These are phyloP conservation scores for Jatropha podagrica DNA, from an alignment of 441 rosid species.

Conservation along the genomic window DNA sequence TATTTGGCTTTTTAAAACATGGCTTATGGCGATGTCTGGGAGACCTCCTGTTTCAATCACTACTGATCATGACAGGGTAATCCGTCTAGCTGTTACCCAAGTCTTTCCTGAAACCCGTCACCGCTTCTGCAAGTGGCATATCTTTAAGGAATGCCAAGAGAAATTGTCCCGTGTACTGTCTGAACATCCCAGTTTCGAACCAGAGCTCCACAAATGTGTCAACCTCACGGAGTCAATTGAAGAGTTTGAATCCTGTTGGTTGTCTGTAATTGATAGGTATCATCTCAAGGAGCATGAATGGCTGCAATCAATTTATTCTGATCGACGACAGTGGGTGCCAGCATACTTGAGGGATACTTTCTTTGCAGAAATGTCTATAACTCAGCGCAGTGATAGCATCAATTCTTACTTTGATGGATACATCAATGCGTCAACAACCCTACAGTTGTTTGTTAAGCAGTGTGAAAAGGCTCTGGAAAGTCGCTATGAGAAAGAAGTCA, in stretches of 20 bases:
- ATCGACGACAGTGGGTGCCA: slow-evolving; percentile 84
- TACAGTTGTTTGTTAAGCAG: slow-evolving; percentile 63
- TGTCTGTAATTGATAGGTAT: slow-evolving; percentile 65
- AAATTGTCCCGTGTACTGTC: slow-evolving; percentile 70
- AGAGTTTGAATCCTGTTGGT: slow-evolving; percentile 84
- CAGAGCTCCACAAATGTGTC: slow-evolving; percentile 78
- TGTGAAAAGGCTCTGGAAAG: slow-evolving; percentile 84
- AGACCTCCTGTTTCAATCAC: slow-evolving; percentile 72
- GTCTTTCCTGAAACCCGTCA: slow-evolving; percentile 85
- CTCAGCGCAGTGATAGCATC: slow-evolving; percentile 73
- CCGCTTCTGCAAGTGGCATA: slow-evolving; percentile 89
- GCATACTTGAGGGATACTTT: slow-evolving; percentile 74
- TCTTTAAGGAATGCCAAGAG: slow-evolving; percentile 84
- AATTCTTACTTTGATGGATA: slow-evolving; percentile 89
- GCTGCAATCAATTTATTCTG: slow-evolving; percentile 67
- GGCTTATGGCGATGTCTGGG: slow-evolving; percentile 80
- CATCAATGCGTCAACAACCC: slow-evolving; percentile 75
- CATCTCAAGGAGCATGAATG: slow-evolving; percentile 82
- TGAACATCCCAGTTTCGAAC: slow-evolving; percentile 69
- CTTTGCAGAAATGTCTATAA: slow-evolving; percentile 83
- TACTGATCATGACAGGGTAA: slow-evolving; percentile 73
- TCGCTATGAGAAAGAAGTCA: slow-evolving; percentile 80
- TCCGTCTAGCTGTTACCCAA: slow-evolving; percentile 52
- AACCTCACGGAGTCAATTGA: slow-evolving; percentile 72
- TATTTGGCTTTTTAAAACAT: slow-evolving; percentile 83